Evolutionary conservation across 352 stramenopile genomes (phyloP), one percentile per base, ranked within the genome.

Genomic region (Phytophthora aleatoria): DNA sequence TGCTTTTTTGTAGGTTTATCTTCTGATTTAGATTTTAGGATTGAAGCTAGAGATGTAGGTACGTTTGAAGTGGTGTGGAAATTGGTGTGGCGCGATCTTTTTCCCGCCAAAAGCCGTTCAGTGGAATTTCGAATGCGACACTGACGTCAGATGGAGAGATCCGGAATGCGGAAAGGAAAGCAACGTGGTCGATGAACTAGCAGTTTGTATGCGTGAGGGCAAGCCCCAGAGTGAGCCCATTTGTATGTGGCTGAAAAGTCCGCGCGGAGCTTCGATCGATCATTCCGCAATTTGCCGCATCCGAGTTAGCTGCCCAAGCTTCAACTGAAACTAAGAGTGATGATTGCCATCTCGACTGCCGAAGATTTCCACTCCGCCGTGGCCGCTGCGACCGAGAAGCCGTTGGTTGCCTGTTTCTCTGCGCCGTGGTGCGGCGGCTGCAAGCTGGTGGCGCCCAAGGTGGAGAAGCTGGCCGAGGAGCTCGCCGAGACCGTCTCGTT

Each of bases 391-490:
- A 61, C 48, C 13, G 51, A 71, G n/a, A 79, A 76, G 59, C 41
- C 77, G 20, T 55, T 77, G 10, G 73, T 90, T 28, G 80, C 66
- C 28, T 82, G 58, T 28, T 90, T 90, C 72, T 80, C 76, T 15
- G 79, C 85, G n/a, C 74, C 79, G 3, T 91, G 77, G 81, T 90
- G 78, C 63, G 77, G 77, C 50, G 74, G 71, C 66, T 90, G 85
- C 79, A 87, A 90, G 54, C 56, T 79, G 48, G 77, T 93, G 50
- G 75, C 71, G 24, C 77, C 82, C 0, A 75, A 80, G 31, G 65
- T 93, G 28, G 61, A 70, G 38, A 66, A 71, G 64, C 75, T 93
- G 43, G 73, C 75, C 11, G 67, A 83, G 20, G 73, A 93, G 50
- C 51, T 73, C 6, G 28, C 13, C n/a, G 35, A 16, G 13, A 50